These are phyloP conservation scores for Macrophomina tecta DNA, from an alignment of 2,329 filamentous ascomycete species.

Conservation along the genomic window DNA sequence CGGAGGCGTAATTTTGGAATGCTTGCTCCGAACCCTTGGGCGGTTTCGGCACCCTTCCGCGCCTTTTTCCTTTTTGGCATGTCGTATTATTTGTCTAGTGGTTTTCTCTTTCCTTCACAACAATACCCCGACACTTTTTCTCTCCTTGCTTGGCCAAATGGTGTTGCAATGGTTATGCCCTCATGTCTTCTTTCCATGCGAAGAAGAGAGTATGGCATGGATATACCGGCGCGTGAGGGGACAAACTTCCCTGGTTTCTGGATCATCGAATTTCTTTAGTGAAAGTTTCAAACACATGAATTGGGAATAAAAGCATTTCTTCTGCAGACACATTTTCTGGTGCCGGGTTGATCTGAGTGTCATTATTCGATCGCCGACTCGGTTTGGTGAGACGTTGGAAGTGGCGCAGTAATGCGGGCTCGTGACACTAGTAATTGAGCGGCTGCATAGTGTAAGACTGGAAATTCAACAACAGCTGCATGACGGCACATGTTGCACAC, in stretches of 20 bases:
- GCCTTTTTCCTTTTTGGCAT: background rate
- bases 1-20: background rate
- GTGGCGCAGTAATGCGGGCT: no score
- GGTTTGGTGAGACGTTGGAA: no score
- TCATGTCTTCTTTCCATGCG: background rate
- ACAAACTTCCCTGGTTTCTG: background rate
- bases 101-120: background rate
- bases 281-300: background rate
- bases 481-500: no score
- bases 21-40: no score
- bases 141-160: conserved; percentile 11
- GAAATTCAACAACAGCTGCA: no score
- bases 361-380: no score
- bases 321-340: background rate
- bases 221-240: background rate
- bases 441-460: no score
- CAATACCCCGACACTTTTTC: conserved; percentile 24
- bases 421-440: no score
- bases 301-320: conserved; percentile 4
- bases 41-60: background rate
- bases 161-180: conserved; percentile 19
- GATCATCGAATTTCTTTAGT: background rate
- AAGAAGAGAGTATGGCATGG: conserved; percentile 4
- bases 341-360: background rate
- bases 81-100: background rate